Evolutionary conservation across 495 filamentous ascomycete species (phyloP).

Genomic region (Tuber calosporum): DNA sequence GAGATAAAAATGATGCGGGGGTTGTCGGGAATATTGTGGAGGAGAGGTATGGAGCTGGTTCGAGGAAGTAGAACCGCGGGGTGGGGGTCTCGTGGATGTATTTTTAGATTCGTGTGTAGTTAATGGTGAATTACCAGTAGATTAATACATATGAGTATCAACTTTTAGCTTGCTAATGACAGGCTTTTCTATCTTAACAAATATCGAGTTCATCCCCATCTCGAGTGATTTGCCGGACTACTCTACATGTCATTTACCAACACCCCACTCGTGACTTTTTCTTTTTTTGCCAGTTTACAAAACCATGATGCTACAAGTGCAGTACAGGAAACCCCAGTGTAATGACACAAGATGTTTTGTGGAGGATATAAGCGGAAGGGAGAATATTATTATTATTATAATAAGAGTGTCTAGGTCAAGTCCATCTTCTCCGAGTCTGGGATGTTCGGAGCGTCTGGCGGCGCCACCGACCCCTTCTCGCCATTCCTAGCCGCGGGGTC

Average conservation of each 20-base stretch:
- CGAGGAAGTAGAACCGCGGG: conserved; percentile 9
- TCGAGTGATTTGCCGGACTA: neutral
- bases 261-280: neutral
- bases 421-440: neutral
- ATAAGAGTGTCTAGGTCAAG: neutral
- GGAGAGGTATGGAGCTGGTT: conserved; percentile 48
- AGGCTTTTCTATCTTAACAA: neutral
- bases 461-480: neutral
- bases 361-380: neutral
- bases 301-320: neutral
- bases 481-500: neutral
- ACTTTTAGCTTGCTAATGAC: neutral
- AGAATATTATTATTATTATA: neutral
- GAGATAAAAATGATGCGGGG: conserved; percentile 53
- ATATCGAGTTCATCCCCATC: neutral
- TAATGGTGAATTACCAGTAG: neutral
- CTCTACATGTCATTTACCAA: neutral
- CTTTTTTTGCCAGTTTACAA: neutral
- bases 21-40: conserved; percentile 50
- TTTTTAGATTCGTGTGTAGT: conserved; percentile 8
- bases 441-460: neutral
- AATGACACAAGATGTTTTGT: neutral
- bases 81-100: neutral
- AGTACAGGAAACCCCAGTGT: neutral
- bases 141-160: neutral